A percentile compares a stretch with the other conserved stretches of the same genome.
Evolutionary conservation across 257 asterid genomes (phyloP).

Genomic region (Penstemon newberryi): DNA sequence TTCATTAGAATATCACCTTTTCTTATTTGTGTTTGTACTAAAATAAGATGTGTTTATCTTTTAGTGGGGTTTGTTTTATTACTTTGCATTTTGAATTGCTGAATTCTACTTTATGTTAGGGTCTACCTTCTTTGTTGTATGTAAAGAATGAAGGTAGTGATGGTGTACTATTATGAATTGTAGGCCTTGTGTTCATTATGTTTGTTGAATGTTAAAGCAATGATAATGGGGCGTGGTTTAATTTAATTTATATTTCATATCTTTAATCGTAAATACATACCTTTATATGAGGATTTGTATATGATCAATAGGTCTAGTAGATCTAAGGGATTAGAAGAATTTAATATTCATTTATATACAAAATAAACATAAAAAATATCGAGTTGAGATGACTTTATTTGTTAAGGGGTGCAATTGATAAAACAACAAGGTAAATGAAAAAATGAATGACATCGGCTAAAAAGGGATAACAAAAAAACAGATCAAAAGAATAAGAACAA

Average conservation of each 20-base stretch:
- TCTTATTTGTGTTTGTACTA: conserved; percentile 11
- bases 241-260: background rate
- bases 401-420: no score
- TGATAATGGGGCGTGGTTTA: background rate
- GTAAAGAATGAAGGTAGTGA: conserved; percentile 28
- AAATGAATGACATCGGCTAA: no score
- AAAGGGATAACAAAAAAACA: no score
- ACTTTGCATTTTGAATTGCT: conserved; percentile 24
- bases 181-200: conserved; percentile 13
- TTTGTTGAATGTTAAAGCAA: conserved; percentile 23
- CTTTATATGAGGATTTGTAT: no score
- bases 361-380: no score
- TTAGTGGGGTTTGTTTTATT: conserved; percentile 15
- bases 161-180: background rate
- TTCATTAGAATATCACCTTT: conserved; percentile 34
- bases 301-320: no score
- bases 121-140: conserved; percentile 24
- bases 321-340: no score
- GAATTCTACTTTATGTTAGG: conserved; percentile 7
- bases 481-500: no score
- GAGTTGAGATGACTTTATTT: no score
- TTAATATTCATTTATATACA: no score
- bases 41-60: conserved; percentile 32
- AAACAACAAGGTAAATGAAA: no score
- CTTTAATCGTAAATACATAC: background rate